These are phyloP conservation scores for Herpetospermum pedunculosum DNA, from an alignment of 306 rosid species.

Conservation along the genomic window DNA sequence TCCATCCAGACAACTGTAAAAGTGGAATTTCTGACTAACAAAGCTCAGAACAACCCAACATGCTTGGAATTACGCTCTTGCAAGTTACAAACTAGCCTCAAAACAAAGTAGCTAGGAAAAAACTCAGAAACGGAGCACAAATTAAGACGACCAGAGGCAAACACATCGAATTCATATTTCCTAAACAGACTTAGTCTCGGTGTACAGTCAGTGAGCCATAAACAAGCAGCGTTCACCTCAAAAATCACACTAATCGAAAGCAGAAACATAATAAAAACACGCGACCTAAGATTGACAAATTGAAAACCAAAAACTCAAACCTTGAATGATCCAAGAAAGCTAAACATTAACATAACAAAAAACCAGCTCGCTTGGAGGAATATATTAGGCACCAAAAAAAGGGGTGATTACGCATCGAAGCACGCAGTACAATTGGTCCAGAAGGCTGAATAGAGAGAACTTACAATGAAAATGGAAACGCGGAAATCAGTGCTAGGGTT, in stretches of 20 bases:
- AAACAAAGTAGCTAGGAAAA: neutral
- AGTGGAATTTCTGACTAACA: neutral
- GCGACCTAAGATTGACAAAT: neutral
- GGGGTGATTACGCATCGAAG: neutral
- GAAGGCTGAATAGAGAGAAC: neutral
- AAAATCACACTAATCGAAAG: neutral
- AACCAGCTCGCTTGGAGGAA: neutral
- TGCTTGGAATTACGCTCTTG: neutral
- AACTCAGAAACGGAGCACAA: neutral
- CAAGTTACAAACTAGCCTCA: neutral
- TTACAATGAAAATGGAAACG: neutral
- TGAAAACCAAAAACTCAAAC: neutral
- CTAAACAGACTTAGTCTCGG: neutral
- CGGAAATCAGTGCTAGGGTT: slow-evolving; percentile 2
- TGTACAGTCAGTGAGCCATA: neutral
- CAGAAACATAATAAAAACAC: neutral
- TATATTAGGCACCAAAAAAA: neutral
- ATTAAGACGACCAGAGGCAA: neutral
- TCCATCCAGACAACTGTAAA: neutral
- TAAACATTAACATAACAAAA: neutral
- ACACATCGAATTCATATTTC: neutral
- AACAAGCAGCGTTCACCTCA: neutral
- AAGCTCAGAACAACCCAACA: neutral
- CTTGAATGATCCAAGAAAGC: neutral
- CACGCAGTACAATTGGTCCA: neutral